phyloP scores from a whole-genome alignment of 2,329 filamentous ascomycete genomes.

The Paraphoma sp. region DNA sequence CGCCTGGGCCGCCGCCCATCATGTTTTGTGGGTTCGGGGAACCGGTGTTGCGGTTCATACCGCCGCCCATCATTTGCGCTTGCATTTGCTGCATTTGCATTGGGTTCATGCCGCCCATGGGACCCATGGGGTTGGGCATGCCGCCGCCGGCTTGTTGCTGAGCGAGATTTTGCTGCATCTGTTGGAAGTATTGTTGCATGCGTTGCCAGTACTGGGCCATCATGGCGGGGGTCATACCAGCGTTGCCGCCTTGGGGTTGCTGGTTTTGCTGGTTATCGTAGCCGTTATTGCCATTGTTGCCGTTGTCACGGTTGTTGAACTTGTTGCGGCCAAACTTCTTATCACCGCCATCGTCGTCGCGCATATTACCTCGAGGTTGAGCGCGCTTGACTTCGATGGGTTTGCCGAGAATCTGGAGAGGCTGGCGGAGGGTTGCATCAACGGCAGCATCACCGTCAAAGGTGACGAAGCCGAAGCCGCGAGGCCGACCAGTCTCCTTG shows the following conservation, averaged over 20 bases:
- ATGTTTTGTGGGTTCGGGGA: constrained; percentile 41
- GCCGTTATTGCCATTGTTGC: constrained; percentile 36
- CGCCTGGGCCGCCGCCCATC: constrained; percentile 50
- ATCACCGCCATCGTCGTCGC: constrained; percentile 82
- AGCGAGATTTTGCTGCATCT: constrained; percentile 93
- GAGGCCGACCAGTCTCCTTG: constrained; percentile 95
- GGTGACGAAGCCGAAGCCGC: constrained; percentile 97
- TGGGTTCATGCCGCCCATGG: constrained; percentile 67
- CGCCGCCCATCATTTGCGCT: constrained; percentile 44
- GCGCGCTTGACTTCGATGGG: constrained; percentile 98
- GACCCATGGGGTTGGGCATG: constrained; percentile 50
- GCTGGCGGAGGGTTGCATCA: constrained; percentile 83
- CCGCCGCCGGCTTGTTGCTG: constrained; percentile 50
- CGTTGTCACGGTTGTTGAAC: constrained; percentile 45
- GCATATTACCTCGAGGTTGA: constrained; percentile 91
- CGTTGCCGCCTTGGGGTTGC: constrained; percentile 48
- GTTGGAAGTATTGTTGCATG: constrained; percentile 95
- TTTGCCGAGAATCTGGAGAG: constrained; percentile 92
- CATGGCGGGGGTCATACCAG: constrained; percentile 88
- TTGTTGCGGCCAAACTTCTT: constrained; percentile 50
- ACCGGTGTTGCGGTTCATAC: constrained; percentile 39
- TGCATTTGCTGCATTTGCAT: constrained; percentile 54
- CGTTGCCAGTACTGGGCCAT: constrained; percentile 99
- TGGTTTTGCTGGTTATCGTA: constrained; percentile 57
- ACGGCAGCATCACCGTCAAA: constrained; percentile 97